Base-by-base conservation (phyloP, 768 basidiomycete species). In the Leccinum broughii region DNA sequence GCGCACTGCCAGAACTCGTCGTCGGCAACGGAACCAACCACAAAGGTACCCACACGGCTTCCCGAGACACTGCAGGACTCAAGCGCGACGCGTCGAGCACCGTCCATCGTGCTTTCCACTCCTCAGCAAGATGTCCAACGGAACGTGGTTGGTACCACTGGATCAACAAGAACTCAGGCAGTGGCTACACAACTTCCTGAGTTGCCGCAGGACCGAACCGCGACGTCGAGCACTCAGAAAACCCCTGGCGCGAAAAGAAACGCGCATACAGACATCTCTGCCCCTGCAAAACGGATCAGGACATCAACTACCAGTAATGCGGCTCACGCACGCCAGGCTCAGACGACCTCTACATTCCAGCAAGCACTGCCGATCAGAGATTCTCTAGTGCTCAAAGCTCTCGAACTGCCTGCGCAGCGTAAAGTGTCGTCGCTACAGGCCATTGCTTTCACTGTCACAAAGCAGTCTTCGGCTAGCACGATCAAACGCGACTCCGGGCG, bases 201-300 rank as follows among this genome's bases (percentile, higher is more conserved):
- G 39, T 26, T 49, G 4, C 13, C 35, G 3, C 61, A 54, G 17
- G 51, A 22, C 13, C 55, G 6, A 22, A 20, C 30, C 13, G 32
- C 37, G 24, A 24, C 56, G 7, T 20, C 48, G 26, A 54, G 15
- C 26, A 52, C 51, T 7, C 41, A 30, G 32, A 41, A 65, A 44
- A 2, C 50, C n/a, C 41, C 46, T 1, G 14, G 52, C 32, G 48
- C 61, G 54, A 72, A 70, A 62, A 63, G 61, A 28, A 53, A 53
- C 1, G 61, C 62, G 68, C 68, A 66, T 65, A 72, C 35, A 72
- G 57, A 52, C 39, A 28, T 30, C 35, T 51, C 64, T 34, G 51
- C 22, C 13, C 39, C 61, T 8, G 39, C 48, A 10, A 71, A 72
- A 57, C 65, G 70, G 37, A 53, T 26, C 9, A 66, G 39, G 57